phyloP scores from a whole-genome alignment of 805 yeast genomes.

The Debaryomyces prosopidis region DNA sequence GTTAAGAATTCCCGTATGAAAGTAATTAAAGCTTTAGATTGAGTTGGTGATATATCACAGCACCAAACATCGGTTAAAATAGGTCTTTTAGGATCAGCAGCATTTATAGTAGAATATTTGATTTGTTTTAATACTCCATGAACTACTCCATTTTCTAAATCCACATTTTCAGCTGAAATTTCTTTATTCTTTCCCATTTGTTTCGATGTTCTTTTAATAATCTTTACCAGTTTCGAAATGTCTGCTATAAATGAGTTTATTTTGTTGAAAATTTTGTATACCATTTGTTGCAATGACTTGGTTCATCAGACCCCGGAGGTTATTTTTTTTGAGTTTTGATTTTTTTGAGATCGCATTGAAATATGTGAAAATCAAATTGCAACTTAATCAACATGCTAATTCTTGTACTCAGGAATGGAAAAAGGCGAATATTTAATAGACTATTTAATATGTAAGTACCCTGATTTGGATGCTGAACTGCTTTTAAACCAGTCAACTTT shows the following conservation, averaged over 20 bases:
- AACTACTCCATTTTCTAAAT: conserved; percentile 45
- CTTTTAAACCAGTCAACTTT: neutral
- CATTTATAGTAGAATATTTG: conserved; percentile 22
- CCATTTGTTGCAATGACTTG: neutral
- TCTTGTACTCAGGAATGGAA: conserved; percentile 2
- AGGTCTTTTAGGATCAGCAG: conserved; percentile 18
- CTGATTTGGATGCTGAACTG: conserved; percentile 13
- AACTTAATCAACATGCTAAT: neutral
- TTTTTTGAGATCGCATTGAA: no score
- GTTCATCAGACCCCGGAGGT: neutral
- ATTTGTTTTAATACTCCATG: conserved; percentile 49
- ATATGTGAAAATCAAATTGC: neutral
- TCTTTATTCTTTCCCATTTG: conserved; percentile 3
- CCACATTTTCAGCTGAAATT: conserved; percentile 32
- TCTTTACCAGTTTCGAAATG: neutral
- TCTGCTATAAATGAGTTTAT: neutral
- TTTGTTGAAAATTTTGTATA: neutral
- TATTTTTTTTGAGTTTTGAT: no score
- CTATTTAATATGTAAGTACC: conserved; percentile 3
- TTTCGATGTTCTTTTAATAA: conserved; percentile 1
- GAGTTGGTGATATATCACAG: conserved; percentile 41
- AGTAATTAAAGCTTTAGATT: conserved; percentile 25
- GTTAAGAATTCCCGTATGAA: conserved; percentile 27
- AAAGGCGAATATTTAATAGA: conserved; percentile 2
- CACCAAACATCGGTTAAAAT: conserved; percentile 46